A percentile compares a stretch with the other conserved stretches of the same genome.
Conservation (phyloP, 2,329 filamentous ascomycete genomes). For the Fusarium bulbicola region DNA sequence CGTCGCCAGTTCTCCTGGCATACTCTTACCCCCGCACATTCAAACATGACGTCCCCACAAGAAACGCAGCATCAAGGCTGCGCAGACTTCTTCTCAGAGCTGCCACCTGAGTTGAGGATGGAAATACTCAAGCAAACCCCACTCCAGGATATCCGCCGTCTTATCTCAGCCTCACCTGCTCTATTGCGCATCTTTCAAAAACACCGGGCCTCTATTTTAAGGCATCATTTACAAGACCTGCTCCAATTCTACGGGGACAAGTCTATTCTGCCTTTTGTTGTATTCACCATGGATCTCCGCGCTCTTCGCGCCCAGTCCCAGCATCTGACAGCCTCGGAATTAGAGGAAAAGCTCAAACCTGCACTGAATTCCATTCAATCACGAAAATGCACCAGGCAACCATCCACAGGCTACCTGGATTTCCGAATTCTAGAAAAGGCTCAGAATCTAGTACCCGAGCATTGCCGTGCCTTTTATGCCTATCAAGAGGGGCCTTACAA, state of each 20-base stretch:
- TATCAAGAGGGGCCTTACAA: background rate
- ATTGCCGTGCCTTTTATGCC: background rate
- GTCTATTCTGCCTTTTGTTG: background rate
- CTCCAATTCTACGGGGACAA: background rate
- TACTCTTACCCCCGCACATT: background rate
- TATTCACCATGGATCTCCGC: background rate
- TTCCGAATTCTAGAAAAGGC: background rate
- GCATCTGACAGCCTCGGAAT: background rate
- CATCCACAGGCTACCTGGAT: background rate
- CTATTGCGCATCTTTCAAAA: background rate
- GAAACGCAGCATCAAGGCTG: background rate
- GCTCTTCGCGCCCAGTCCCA: background rate
- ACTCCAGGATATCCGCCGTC: background rate
- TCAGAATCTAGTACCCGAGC: background rate
- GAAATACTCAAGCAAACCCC: background rate
- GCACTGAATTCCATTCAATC: background rate
- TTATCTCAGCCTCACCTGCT: background rate
- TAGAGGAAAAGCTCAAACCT: background rate
- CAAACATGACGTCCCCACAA: background rate
- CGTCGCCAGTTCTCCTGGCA: background rate
- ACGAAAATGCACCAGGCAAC: background rate
- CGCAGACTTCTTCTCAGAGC: background rate
- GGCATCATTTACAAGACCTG: background rate
- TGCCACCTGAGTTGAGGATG: background rate
- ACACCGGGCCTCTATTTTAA: background rate